Percentiles rank a stretch among this genome's conserved stretches.
Evolutionary conservation across 2,329 filamentous ascomycete species (phyloP).

Genomic region (Dryadomyces sulphureus): DNA sequence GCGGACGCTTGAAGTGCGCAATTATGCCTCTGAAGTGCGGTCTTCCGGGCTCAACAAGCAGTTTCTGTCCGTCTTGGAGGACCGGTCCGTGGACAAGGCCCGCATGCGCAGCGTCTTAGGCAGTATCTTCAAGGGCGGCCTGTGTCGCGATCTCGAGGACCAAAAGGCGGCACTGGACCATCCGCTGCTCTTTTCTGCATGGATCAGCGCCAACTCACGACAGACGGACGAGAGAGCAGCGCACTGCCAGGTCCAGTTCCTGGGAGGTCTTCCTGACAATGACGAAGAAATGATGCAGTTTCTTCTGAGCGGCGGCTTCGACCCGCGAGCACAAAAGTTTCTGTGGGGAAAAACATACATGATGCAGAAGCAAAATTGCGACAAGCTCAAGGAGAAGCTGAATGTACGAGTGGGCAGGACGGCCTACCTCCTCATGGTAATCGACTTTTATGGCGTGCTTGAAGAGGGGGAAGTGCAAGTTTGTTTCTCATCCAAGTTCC

Average conservation of each 20-base stretch:
- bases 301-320: constrained; percentile 47
- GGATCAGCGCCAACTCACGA: constrained; percentile 29
- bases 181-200: constrained; percentile 35
- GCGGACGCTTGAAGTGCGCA: constrained; percentile 51
- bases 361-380: constrained; percentile 36
- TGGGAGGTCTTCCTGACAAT: constrained; percentile 33
- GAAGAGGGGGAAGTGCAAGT: constrained; percentile 53
- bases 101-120: constrained; percentile 33
- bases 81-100: constrained; percentile 32
- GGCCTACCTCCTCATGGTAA: constrained; percentile 49
- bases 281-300: constrained; percentile 36
- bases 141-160: constrained; percentile 35
- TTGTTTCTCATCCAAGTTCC: constrained; percentile 51
- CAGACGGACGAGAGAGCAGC: constrained; percentile 22
- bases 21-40: constrained; percentile 27
- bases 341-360: constrained; percentile 31
- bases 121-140: constrained; percentile 29
- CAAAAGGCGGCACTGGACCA: constrained; percentile 35
- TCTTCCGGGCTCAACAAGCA: constrained; percentile 49
- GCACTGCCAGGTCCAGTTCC: constrained; percentile 24
- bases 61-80: constrained; percentile 52
- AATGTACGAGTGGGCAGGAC: constrained; percentile 47
- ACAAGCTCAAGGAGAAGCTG: constrained; percentile 37
- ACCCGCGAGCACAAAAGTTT: constrained; percentile 29
- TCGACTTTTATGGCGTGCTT: constrained; percentile 48